Evolutionary conservation across 2,329 filamentous ascomycete species (phyloP).

Genomic region (Rutstroemia sp.): DNA sequence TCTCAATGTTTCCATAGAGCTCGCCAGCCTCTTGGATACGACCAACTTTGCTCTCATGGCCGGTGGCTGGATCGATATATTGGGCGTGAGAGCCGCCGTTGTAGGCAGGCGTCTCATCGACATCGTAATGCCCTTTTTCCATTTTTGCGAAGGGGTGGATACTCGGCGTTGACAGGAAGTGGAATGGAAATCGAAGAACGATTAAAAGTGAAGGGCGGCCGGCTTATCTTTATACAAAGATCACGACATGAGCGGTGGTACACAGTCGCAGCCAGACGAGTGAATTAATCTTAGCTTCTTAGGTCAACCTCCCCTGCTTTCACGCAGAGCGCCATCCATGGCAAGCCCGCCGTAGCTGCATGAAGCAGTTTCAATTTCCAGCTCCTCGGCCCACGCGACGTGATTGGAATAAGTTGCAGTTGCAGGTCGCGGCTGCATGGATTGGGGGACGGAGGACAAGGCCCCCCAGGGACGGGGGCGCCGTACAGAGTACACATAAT

Average conservation of each 20-base stretch:
- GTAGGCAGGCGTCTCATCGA: slow-evolving; percentile 17
- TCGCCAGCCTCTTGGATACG: slow-evolving; percentile 41
- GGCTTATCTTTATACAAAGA: slow-evolving; percentile 1
- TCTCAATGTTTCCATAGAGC: slow-evolving; percentile 42
- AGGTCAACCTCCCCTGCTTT: background rate
- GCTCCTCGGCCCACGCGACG: slow-evolving; percentile 6
- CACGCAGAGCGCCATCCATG: slow-evolving; percentile 5
- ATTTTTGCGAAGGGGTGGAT: slow-evolving; percentile 11
- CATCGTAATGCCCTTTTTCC: slow-evolving; percentile 22
- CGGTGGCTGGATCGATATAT: slow-evolving; percentile 19
- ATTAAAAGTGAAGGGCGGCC: background rate
- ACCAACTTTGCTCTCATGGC: slow-evolving; percentile 25
- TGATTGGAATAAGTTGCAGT: background rate
- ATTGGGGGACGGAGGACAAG: background rate
- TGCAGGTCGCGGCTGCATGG: background rate
- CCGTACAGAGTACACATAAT: background rate
- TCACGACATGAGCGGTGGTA: too few relatives aligned
- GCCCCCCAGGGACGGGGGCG: background rate
- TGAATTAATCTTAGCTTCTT: background rate
- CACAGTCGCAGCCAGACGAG: background rate
- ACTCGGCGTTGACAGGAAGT: background rate
- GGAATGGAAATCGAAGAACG: background rate
- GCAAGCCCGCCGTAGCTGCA: slow-evolving; percentile 2
- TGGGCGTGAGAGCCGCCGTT: slow-evolving; percentile 12
- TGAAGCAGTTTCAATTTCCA: slow-evolving; percentile 3